Evolutionary conservation across 139 green algal species (phyloP), one percentile per base, ranked within the genome.

Genomic region (Penium margaritaceum): DNA sequence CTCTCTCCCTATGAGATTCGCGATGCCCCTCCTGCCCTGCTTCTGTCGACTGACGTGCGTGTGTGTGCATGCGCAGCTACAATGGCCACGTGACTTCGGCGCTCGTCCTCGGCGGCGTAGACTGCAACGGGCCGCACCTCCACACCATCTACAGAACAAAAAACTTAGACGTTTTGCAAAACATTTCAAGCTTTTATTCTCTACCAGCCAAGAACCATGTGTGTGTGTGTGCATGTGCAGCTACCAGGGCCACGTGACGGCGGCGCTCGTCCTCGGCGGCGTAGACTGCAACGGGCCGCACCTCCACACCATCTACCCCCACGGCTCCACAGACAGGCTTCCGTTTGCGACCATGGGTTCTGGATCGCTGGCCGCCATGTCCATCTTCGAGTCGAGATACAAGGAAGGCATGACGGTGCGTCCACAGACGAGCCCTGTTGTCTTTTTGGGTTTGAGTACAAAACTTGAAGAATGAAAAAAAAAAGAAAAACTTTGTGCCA

Each of bases 261-360:
- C 94, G 7, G 94, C 94, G 36, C 85, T 98, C 5, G 90, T 99
- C 14, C 85, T 99, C 30, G 94, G 94, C 14, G 94, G 94, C 15
- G 85, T 94, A 7, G 94, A 99, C 77, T 69, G 91, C 66, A 89
- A 90, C 24, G 94, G 94, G 1, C 91, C 94, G 6, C 94, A 99
- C 81, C 83, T 99, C 0, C 94, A 95, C 85, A 96, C 93, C 2
- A 88, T 98, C 34, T 98, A 96, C 84, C 94, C 94, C 6, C 94
- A 99, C 80, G 94, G 94, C 15, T 98, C 93, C 47, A 96, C 93
- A 2, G 94, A 99, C 80, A 84, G 84, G 19, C 85, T 98, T 60
- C 94, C 94, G 0, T 99, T 90, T 70, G 85, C 76, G 38, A 98
- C 94, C 71, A 99, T 99, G 94, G 94, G 94, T 37, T 95, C 87